phyloP scores from a whole-genome alignment of 345 rosid species.

The Euphorbia tirucalli region DNA sequence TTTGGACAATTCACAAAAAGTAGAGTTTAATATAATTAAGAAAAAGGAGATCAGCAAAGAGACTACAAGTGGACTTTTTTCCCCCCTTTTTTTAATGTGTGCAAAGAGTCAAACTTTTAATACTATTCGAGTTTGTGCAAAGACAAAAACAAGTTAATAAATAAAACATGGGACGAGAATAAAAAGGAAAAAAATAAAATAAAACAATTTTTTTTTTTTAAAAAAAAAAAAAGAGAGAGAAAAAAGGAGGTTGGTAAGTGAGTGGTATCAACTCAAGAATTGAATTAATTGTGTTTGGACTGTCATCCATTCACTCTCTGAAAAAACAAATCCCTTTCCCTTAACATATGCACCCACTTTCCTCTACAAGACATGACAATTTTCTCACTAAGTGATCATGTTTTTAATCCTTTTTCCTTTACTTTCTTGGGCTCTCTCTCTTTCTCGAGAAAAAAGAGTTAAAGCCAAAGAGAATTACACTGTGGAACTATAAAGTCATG shows the following conservation, averaged over 20 bases:
- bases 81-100: background rate
- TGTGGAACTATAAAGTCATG: constrained; percentile 34
- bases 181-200: no score
- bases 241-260: constrained; percentile 5
- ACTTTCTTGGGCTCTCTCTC: constrained; percentile 19
- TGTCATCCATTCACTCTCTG: constrained; percentile 57
- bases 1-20: no score
- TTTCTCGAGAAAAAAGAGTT: constrained; percentile 29
- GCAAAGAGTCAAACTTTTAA: constrained; percentile 40
- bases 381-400: constrained; percentile 44
- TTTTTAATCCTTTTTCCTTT: constrained; percentile 14
- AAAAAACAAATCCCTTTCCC: constrained; percentile 34
- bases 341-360: constrained; percentile 56
- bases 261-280: constrained; percentile 49
- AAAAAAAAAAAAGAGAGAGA: background rate
- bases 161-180: background rate
- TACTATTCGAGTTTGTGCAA: constrained; percentile 36
- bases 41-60: no score
- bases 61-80: constrained; percentile 25
- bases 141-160: constrained; percentile 10
- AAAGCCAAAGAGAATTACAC: constrained; percentile 30
- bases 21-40: no score
- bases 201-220: no score
- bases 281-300: constrained; percentile 53
- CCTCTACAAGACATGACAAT: constrained; percentile 52